phyloP scores from a whole-genome alignment of 257 asterid genomes.

The Ilex asprella region DNA sequence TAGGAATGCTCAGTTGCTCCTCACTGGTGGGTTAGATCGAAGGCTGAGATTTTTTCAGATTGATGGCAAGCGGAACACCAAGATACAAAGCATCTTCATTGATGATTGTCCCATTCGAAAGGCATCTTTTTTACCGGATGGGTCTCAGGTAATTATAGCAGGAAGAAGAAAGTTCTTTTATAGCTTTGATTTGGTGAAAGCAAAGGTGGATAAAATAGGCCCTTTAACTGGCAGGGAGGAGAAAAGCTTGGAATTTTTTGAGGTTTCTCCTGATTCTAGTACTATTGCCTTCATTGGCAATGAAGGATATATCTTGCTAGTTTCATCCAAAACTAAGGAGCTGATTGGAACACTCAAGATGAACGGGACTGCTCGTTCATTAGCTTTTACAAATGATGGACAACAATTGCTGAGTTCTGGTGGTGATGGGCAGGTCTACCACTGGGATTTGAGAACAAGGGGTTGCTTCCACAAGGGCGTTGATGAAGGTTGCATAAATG shows the following conservation, averaged over 20 bases:
- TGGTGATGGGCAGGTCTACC: slow-evolving; percentile 85
- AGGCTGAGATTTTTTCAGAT: slow-evolving; percentile 72
- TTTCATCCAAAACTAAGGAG: slow-evolving; percentile 75
- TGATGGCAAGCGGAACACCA: slow-evolving; percentile 79
- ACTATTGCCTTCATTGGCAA: slow-evolving; percentile 86
- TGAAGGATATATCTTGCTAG: slow-evolving; percentile 77
- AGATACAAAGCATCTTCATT: slow-evolving; percentile 70
- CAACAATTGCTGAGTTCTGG: slow-evolving; percentile 63
- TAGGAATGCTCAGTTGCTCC: slow-evolving; percentile 77
- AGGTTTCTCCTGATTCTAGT: slow-evolving; percentile 84
- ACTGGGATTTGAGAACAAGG: slow-evolving; percentile 81
- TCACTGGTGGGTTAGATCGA: slow-evolving; percentile 78
- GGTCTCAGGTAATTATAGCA: slow-evolving; percentile 67
- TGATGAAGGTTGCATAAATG: slow-evolving; percentile 88
- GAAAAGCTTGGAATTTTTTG: slow-evolving; percentile 85
- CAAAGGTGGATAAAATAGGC: slow-evolving; percentile 62
- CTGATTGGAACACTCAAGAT: slow-evolving; percentile 81
- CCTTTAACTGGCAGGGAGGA: slow-evolving; percentile 92
- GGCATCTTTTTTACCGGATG: slow-evolving; percentile 87
- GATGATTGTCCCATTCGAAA: slow-evolving; percentile 76
- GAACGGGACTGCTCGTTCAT: slow-evolving; percentile 80
- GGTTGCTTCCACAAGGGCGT: slow-evolving; percentile 72
- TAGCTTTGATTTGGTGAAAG: slow-evolving; percentile 69
- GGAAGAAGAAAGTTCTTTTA: slow-evolving; percentile 91
- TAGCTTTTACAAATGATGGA: slow-evolving; percentile 74